These are phyloP conservation scores for Penicillium steckii DNA, from an alignment of 495 filamentous ascomycete species.

Conservation along the genomic window DNA sequence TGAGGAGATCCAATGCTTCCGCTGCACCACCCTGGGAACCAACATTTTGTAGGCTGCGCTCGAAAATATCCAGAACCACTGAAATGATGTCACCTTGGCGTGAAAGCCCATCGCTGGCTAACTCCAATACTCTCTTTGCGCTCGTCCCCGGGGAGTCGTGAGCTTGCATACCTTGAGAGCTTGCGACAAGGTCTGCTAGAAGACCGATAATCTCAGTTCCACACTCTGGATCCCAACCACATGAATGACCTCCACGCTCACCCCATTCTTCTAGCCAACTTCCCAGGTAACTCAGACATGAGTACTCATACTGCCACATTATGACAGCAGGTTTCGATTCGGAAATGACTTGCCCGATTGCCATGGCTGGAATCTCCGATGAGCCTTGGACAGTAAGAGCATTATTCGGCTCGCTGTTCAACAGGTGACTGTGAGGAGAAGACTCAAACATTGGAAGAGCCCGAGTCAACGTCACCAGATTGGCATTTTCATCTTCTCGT, in stretches of 20 bases:
- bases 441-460: conserved; percentile 41
- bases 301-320: conserved; percentile 70
- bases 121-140: conserved; percentile 59
- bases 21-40: conserved; percentile 51
- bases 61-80: conserved; percentile 81
- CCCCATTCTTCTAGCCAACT: conserved; percentile 64
- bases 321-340: conserved; percentile 65
- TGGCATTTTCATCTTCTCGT: conserved; percentile 80
- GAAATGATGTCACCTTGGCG: conserved; percentile 74
- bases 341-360: conserved; percentile 67
- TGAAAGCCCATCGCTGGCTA: conserved; percentile 70
- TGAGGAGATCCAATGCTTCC: conserved; percentile 57
- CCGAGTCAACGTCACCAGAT: conserved; percentile 48
- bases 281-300: conserved; percentile 73
- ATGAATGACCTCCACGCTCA: conserved; percentile 36
- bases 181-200: conserved; percentile 54
- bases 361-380: conserved; percentile 55
- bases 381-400: conserved; percentile 39
- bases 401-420: conserved; percentile 22
- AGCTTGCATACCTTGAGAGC: conserved; percentile 26
- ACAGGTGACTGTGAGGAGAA: conserved; percentile 17
- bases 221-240: conserved; percentile 43
- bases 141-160: conserved; percentile 28
- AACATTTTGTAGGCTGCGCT: conserved; percentile 66
- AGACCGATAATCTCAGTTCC: conserved; percentile 64